Evolutionary conservation across 768 basidiomycete species (phyloP), one percentile per base, ranked within the genome.

Genomic region (Boletus fagicola): DNA sequence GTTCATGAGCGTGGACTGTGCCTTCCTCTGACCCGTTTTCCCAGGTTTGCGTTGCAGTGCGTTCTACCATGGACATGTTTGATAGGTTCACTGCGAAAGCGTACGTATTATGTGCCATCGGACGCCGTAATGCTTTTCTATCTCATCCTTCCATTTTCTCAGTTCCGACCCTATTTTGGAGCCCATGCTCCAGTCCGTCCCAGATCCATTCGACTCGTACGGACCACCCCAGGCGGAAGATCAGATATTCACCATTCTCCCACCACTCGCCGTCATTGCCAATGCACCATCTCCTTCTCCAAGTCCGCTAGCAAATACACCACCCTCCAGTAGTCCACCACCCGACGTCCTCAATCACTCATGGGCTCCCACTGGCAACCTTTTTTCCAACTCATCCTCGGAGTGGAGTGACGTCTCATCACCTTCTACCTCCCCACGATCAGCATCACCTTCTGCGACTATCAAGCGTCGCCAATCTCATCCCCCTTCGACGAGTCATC

Each of bases 121-220:
- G 42, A 42, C 11, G 53, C 54, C 52, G 47, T 60, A 28, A 42
- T 45, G 6, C 31, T 15, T 48, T 59, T 56, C 35, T 53, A 51
- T 50, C 58, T 51, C 65, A 60, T 50, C 42, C 49, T 53, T 53
- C 47, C 45, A 54, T 60, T 46, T 47, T 49, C 49, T 36, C 66
- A 88, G 88, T 51, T 91, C 90, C 58, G 94, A 98, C 72, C 90
- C 92, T 30, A 80, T 92, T 42, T 84, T 98, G 54, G 94, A 98
- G 68, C 89, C 89, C 2, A 89, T 98, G 85, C 77, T 98, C 2
- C 87, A 92, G 72, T 83, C 88, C 9, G 81, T 95, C 47, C 94
- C 94, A 20, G 94, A 97, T 70, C 92, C 94, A 33, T 96, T 96
- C 61, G 94, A 96, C 62, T 83, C 92, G 0, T 96, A 96, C 65